Percentiles rank a stretch among this genome's conserved stretches.
phyloP scores from a whole-genome alignment of 805 yeast species.

The Kregervanrija pseudodelftensis region DNA sequence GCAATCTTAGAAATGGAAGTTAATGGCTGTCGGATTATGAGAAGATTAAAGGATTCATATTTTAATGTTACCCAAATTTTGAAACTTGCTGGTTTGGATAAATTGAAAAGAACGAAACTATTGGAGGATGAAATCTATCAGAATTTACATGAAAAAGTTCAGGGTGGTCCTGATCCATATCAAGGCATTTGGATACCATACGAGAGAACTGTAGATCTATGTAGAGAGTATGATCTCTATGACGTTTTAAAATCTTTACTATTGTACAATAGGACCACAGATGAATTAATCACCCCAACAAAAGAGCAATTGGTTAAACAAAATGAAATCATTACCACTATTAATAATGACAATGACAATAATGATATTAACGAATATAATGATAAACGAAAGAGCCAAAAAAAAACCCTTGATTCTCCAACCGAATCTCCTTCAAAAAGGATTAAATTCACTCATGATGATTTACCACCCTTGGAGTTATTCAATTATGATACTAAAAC shows the following conservation, averaged over 20 bases:
- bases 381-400: not conserved
- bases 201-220: conserved; percentile 50
- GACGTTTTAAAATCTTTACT: conserved; percentile 46
- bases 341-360: not conserved
- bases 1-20: conserved; percentile 57
- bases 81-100: conserved; percentile 61
- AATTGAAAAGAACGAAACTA: conserved; percentile 54
- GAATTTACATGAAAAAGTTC: conserved; percentile 63
- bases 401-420: not conserved
- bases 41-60: conserved; percentile 55
- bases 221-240: conserved; percentile 52
- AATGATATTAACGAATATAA: not conserved
- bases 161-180: conserved; percentile 68
- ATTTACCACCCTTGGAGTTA: conserved; percentile 20
- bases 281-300: conserved; percentile 37
- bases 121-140: conserved; percentile 58
- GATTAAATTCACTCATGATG: conserved; percentile 13
- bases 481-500: conserved; percentile 31
- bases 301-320: conserved; percentile 33
- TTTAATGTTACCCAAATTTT: conserved; percentile 69
- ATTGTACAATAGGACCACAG: conserved; percentile 31
- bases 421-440: conserved; percentile 34
- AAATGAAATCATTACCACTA: not conserved
- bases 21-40: conserved; percentile 57
- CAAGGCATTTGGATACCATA: conserved; percentile 74